Evolutionary conservation across 306 rosid genomes (phyloP).

Genomic region (Rosa chinensis): DNA sequence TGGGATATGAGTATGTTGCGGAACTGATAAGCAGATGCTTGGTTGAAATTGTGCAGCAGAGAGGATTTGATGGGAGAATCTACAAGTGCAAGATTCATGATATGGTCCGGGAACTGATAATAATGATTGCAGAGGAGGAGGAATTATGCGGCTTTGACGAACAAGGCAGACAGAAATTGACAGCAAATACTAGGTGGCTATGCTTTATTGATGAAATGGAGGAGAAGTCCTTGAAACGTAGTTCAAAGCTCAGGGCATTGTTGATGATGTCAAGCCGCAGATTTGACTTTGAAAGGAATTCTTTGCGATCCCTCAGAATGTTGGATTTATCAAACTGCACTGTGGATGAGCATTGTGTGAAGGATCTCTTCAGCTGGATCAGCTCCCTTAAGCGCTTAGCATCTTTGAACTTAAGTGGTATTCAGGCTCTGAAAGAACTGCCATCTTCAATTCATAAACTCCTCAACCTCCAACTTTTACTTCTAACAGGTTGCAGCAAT

Average conservation of each 20-base stretch:
- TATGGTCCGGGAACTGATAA: slow-evolving; percentile 17
- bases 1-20: slow-evolving; percentile 11
- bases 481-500: slow-evolving; percentile 3
- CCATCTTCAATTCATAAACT: slow-evolving; percentile 14
- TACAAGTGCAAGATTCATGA: slow-evolving; percentile 25
- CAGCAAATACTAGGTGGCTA: neutral
- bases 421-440: neutral
- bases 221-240: neutral
- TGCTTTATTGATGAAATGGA: slow-evolving; percentile 10
- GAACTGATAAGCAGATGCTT: slow-evolving; percentile 3
- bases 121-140: slow-evolving; percentile 13
- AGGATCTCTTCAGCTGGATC: slow-evolving; percentile 7
- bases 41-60: slow-evolving; percentile 8
- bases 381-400: slow-evolving; percentile 19
- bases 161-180: slow-evolving; percentile 3
- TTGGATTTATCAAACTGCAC: slow-evolving; percentile 13
- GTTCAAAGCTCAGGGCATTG: slow-evolving; percentile 10
- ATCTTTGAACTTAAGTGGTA: slow-evolving; percentile 8
- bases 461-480: slow-evolving; percentile 15
- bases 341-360: neutral
- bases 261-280: neutral
- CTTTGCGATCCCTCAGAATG: slow-evolving; percentile 5
- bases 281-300: neutral
- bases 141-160: slow-evolving; percentile 13
- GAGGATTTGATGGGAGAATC: slow-evolving; percentile 23